phyloP scores from a whole-genome alignment of 371 early-diverging fungal species.

The Apophysomyces sp. region DNA sequence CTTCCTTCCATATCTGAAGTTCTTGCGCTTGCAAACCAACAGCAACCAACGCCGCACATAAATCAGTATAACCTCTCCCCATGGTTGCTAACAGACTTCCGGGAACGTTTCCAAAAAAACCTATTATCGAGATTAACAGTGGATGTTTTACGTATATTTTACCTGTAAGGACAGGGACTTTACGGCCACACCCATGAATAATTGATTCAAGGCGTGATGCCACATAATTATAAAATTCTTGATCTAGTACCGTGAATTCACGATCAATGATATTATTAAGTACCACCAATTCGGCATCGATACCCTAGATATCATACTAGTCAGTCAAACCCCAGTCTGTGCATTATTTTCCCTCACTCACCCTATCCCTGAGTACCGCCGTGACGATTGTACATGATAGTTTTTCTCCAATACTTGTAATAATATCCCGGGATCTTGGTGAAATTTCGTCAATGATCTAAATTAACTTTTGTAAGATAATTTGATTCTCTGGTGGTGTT shows the following conservation, averaged over 20 bases:
- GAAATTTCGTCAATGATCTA: constrained; percentile 97
- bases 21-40: constrained; percentile 86
- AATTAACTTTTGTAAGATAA: neutral
- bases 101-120: constrained; percentile 96
- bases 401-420: constrained; percentile 94
- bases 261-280: constrained; percentile 82
- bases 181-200: constrained; percentile 60
- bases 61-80: constrained; percentile 98
- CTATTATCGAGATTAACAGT: constrained; percentile 26
- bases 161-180: constrained; percentile 88
- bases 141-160: neutral
- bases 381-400: constrained; percentile 88
- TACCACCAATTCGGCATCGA: constrained; percentile 80
- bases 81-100: constrained; percentile 88
- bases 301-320: constrained; percentile 46
- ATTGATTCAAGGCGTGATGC: constrained; percentile 62
- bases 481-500: neutral
- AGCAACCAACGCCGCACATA: constrained; percentile 95
- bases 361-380: constrained; percentile 70
- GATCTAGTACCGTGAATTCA: constrained; percentile 74
- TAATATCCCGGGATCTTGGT: constrained; percentile 92
- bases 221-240: constrained; percentile 90
- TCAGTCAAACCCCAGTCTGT: neutral
- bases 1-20: constrained; percentile 99
- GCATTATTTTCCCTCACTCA: constrained; percentile 11